Evolutionary conservation across 2,329 filamentous ascomycete genomes (phyloP).

Genomic region (Chaetomium sp.): DNA sequence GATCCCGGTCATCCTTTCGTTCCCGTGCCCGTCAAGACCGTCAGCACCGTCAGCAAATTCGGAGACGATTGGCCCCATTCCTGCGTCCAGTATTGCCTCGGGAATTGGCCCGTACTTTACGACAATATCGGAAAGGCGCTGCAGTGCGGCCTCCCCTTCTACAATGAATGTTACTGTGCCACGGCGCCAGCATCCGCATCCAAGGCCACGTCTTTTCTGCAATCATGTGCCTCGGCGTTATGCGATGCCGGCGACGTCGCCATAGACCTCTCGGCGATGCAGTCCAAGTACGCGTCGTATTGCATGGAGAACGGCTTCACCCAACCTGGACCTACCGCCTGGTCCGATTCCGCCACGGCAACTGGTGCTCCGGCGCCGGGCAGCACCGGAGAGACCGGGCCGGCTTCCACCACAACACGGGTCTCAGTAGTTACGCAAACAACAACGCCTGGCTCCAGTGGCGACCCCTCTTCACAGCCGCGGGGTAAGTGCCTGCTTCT

Average conservation of each 20-base stretch:
- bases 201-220: background rate
- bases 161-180: background rate
- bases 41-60: background rate
- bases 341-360: background rate
- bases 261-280: background rate
- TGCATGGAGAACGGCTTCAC: background rate
- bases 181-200: background rate
- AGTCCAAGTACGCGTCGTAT: background rate
- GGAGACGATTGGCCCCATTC: background rate
- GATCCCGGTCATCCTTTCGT: no score
- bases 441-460: background rate
- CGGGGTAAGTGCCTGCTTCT: background rate
- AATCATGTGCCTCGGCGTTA: background rate
- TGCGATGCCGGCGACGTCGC: background rate
- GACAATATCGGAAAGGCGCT: background rate
- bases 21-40: background rate
- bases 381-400: background rate
- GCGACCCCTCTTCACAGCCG: background rate
- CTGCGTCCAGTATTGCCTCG: background rate
- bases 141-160: background rate
- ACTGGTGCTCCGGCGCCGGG: background rate
- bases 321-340: background rate
- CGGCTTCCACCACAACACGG: background rate
- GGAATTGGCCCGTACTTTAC: background rate
- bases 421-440: background rate